A percentile compares a stretch with the other conserved stretches of the same genome.
Conservation (phyloP, 345 rosid species). For the Euphorbia tirucalli region DNA sequence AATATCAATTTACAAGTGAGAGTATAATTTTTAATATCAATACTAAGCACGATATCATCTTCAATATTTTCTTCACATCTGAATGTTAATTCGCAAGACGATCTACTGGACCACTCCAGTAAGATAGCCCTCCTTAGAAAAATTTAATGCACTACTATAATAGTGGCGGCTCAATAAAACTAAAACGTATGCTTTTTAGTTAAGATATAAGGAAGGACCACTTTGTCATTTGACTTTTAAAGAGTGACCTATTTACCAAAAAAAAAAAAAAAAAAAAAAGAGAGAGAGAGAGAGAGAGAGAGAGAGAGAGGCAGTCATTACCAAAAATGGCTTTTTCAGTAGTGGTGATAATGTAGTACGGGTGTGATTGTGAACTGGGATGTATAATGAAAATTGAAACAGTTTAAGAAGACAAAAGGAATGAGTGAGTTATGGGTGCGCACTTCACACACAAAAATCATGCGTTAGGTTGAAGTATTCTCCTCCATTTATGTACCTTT, state of each 20-base stretch:
- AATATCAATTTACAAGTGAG: neutral
- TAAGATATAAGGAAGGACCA: neutral
- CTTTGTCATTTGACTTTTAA: neutral
- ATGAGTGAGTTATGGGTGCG: conserved; percentile 32
- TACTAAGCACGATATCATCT: too few species aligned
- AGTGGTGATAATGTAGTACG: conserved; percentile 25
- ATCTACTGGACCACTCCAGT: neutral
- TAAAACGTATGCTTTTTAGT: neutral
- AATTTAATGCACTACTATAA: neutral
- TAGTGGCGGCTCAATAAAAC: neutral
- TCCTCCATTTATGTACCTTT: neutral
- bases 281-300: too few species aligned
- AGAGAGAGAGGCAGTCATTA: neutral
- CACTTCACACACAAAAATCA: neutral
- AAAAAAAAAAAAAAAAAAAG: too few species aligned
- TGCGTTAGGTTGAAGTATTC: conserved; percentile 29
- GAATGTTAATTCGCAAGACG: neutral
- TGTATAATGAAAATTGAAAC: neutral
- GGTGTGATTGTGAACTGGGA: neutral
- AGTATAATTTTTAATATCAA: too few species aligned
- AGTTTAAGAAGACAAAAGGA: neutral
- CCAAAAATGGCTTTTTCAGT: conserved; percentile 7
- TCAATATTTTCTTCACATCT: too few species aligned
- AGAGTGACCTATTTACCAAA: neutral
- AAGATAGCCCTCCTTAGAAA: neutral